Base-by-base conservation (phyloP, 257 asterid species). In the Solanum tarijense region DNA sequence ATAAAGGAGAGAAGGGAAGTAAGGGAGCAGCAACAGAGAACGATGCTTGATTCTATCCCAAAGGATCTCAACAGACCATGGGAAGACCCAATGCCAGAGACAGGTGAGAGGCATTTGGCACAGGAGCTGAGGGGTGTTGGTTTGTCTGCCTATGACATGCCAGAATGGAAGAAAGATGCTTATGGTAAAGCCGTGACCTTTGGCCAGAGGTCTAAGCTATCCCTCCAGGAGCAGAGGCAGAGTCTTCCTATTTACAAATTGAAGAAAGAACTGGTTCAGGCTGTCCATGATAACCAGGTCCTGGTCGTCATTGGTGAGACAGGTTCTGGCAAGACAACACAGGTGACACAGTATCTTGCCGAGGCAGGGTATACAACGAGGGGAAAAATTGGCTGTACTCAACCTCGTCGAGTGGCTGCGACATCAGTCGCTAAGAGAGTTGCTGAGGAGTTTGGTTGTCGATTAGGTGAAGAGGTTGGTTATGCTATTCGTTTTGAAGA, bases 21-120 rank as follows among this genome's bases (percentile, higher is more conserved):
- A n/a, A 89, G 98, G 86, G 98, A 95, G 68, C 99, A 96, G 72
- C 98, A 96, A 82, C 99, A 96, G 87, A 90, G 99, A 84, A 93
- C 98, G 23, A 96, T 94, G 99, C 90, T 96, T 89, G 99, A 96
- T 91, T 96, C 99, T 39, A 96, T 96, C 87, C 99, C 99, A 9
- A 96, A 96, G 93, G 99, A 96, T 94, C 90, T 96, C 91, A 96
- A 96, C 87, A 92, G 98, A 55, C 99, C 99, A 7, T 96, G 99
- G 99, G 99, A 96, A 93, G 99, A 96, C 89, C 99, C 99, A 78
- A 96, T 96, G 98, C 99, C 99, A 2, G 99, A 96, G 91, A 92
- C 98, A 1, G 99, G 99, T 41, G 99, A 95, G 94, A 94, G 99
- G 94, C 98, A 96, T 92, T 93, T 96, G 73, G 99, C 98, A 39